A percentile compares a stretch with the other conserved stretches of the same genome.
Conservation (phyloP, 169 alveolate species). For the Cyclospora cayetanensis region DNA sequence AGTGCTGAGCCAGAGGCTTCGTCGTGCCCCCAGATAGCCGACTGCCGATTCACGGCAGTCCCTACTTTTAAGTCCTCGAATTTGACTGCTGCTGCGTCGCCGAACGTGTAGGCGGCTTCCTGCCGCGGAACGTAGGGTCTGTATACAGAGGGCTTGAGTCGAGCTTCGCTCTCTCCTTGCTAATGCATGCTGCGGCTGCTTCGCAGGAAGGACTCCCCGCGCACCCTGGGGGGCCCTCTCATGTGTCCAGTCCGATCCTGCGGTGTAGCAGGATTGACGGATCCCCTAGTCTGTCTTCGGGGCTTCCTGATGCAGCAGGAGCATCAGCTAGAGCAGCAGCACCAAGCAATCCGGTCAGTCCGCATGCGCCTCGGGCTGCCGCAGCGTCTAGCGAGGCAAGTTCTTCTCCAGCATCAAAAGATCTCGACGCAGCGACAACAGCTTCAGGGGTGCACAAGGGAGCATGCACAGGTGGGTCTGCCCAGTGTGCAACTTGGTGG, state of each 20-base stretch:
- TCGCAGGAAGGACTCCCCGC: neutral
- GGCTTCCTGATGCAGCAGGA: neutral
- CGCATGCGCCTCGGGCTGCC: neutral
- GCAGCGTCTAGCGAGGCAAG: neutral
- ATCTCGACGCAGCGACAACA: conserved; percentile 25
- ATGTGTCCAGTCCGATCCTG: neutral
- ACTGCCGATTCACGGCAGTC: too few species aligned
- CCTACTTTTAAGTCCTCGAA: too few species aligned
- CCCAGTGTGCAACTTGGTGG: neutral
- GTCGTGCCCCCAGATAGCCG: too few species aligned
- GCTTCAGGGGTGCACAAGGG: neutral
- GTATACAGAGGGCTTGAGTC: too few species aligned
- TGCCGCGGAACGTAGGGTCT: too few species aligned
- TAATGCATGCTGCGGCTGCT: too few species aligned
- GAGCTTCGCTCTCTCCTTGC: too few species aligned
- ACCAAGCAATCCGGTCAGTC: neutral
- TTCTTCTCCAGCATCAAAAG: neutral
- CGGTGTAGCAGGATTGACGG: conserved; percentile 19
- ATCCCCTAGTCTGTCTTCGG: conserved; percentile 15
- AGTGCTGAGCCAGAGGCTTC: too few species aligned
- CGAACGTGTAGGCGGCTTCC: too few species aligned
- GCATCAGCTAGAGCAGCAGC: conserved; percentile 22
- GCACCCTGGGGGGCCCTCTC: neutral
- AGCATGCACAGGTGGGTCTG: neutral
- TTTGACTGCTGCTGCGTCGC: too few species aligned